phyloP scores from a whole-genome alignment of 2,329 filamentous ascomycete genomes.

The Ceratocystis lukuohia region DNA sequence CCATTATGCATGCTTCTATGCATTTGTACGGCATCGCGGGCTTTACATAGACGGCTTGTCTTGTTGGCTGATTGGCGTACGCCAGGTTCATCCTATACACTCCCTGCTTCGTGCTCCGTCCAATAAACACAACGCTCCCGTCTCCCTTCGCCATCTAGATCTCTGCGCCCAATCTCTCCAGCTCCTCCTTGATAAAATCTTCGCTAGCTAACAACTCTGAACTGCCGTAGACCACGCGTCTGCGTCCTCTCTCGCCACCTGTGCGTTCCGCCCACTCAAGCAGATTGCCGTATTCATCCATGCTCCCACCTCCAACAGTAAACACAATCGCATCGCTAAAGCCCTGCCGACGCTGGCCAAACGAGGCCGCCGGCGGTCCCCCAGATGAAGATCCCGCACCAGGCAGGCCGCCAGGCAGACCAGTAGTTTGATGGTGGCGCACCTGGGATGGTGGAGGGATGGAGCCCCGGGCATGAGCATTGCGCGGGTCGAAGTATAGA shows the following conservation, averaged over 20 bases:
- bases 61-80: too few species aligned
- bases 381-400: conserved; percentile 34
- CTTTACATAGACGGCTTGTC: too few species aligned
- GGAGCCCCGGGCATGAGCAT: conserved; percentile 80
- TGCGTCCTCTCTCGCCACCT: conserved; percentile 46
- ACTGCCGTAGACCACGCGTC: conserved; percentile 85
- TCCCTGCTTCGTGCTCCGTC: background rate
- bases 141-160: conserved; percentile 23
- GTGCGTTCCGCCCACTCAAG: conserved; percentile 89
- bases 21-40: too few species aligned
- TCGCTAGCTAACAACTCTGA: conserved; percentile 65
- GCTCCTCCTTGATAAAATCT: conserved; percentile 51
- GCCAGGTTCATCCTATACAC: background rate
- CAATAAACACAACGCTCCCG: too few species aligned
- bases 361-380: conserved; percentile 63
- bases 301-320: conserved; percentile 86
- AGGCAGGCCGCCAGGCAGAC: conserved; percentile 37
- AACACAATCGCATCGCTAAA: conserved; percentile 91
- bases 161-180: conserved; percentile 50
- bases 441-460: conserved; percentile 65
- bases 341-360: conserved; percentile 79
- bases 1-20: too few species aligned
- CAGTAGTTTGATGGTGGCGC: conserved; percentile 32
- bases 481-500: conserved; percentile 91
- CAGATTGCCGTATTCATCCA: conserved; percentile 97